A percentile compares a stretch with the other conserved stretches of the same genome.
phyloP scores from a whole-genome alignment of 495 filamentous ascomycete genomes.

The Hypoxylon subgilvum region DNA sequence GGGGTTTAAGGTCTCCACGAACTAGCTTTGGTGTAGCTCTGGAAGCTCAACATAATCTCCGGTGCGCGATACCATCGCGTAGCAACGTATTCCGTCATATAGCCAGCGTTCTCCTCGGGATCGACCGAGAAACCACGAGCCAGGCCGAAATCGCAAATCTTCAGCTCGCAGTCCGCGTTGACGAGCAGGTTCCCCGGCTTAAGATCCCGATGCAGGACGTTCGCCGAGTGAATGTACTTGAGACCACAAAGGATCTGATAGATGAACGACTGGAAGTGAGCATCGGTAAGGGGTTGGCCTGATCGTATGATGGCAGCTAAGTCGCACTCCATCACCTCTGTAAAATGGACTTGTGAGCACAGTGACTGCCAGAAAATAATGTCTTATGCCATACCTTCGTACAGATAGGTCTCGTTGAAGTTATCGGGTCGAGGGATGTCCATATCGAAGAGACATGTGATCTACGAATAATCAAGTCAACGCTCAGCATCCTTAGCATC shows the following conservation, averaged over 20 bases:
- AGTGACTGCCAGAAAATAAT: neutral
- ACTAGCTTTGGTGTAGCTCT: constrained; percentile 99
- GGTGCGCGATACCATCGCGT: constrained; percentile 98
- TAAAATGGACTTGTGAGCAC: constrained; percentile 18
- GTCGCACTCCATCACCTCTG: constrained; percentile 99
- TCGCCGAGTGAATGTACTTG: constrained; percentile 98
- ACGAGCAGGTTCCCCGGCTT: constrained; percentile 97
- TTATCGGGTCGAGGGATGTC: constrained; percentile 97
- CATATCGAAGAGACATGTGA: constrained; percentile 99
- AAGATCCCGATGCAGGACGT: constrained; percentile 93
- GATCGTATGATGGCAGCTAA: constrained; percentile 97
- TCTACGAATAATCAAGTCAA: constrained; percentile 59
- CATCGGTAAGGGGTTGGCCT: constrained; percentile 93
- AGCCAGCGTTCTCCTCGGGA: constrained; percentile 97
- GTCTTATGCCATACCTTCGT: constrained; percentile 74
- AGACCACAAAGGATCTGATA: constrained; percentile 94
- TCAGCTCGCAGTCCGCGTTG: constrained; percentile 98
- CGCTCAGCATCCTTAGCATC: neutral
- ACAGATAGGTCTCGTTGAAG: constrained; percentile 99
- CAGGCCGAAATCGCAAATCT: constrained; percentile 98
- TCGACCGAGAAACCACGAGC: constrained; percentile 96
- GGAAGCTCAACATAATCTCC: constrained; percentile 99
- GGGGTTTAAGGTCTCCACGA: constrained; percentile 48
- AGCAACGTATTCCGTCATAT: constrained; percentile 99
- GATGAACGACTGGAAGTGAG: constrained; percentile 94